phyloP scores from a whole-genome alignment of 257 asterid genomes.

The Craterostigma plantagineum region DNA sequence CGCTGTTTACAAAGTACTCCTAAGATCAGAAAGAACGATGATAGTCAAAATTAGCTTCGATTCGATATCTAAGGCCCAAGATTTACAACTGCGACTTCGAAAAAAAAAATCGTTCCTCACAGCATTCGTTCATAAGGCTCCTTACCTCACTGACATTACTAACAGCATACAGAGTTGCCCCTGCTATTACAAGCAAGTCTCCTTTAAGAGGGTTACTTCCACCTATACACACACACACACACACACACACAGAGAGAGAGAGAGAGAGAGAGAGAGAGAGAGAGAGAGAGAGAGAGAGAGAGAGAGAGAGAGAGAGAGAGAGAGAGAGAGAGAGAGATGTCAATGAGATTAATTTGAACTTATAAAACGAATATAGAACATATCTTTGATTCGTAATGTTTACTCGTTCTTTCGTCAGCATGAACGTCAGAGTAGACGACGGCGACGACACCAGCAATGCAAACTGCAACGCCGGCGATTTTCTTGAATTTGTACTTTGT shows the following conservation, averaged over 20 bases:
- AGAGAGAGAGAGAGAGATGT: too few species aligned
- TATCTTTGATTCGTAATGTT: too few species aligned
- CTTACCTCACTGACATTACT: conserved; percentile 82
- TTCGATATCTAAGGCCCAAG: too few species aligned
- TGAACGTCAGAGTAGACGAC: conserved; percentile 90
- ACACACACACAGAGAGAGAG: too few species aligned
- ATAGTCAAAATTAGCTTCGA: too few species aligned
- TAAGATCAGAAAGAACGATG: conserved; percentile 10
- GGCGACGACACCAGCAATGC: conserved; percentile 60
- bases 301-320: background rate
- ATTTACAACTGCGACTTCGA: too few species aligned
- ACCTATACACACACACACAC: conserved; percentile 21
- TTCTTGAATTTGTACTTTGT: conserved; percentile 50
- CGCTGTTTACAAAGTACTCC: conserved; percentile 80
- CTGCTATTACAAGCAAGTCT: conserved; percentile 64
- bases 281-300: too few species aligned
- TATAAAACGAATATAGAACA: too few species aligned
- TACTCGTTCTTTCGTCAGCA: conserved; percentile 63
- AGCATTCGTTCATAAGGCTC: background rate
- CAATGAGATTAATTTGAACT: too few species aligned
- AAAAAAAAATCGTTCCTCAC: too few species aligned
- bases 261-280: too few species aligned
- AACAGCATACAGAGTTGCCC: conserved; percentile 80
- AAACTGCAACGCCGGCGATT: conserved; percentile 43
- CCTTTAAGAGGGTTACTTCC: conserved; percentile 80